Evolutionary conservation across 768 basidiomycete genomes (phyloP), one percentile per base, ranked within the genome.

Genomic region (Lactifluus piperatus): DNA sequence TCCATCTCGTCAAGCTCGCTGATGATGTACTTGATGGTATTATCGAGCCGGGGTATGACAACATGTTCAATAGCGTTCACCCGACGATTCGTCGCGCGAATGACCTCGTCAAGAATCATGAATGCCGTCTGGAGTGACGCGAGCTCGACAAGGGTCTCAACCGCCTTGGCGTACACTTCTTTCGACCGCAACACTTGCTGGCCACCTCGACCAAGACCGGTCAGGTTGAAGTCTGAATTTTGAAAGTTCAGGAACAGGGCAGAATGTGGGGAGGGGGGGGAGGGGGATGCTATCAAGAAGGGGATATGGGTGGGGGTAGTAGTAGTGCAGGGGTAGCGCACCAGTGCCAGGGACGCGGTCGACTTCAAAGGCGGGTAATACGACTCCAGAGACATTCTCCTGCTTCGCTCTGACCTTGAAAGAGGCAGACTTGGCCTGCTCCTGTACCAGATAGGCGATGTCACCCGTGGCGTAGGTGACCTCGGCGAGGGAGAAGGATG

Each of bases 1-100:
- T 99, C 97, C 94, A 97, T 97, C 73, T 99, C 97, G 67, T 98
- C 97, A 62, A 99, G 75, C 70, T 99, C 97, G 58, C 93, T 95
- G 68, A 93, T 80, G 70, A 99, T 97, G 71, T 97, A 99, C 68
- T 91, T 91, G 78, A 99, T 92, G 14, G 97, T 98, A 72, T 97
- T 97, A 47, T 98, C 95, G 51, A 99, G 75, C 45, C 88, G 81
- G 18, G 97, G 97, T 58, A 99, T 97, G 66, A 99, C 78, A 64
- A 99, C 85, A 70, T 99, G 93, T 67, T 99, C 97, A 64, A 99
- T 95, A 3, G 97, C 97, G 68, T 99, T 99, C 41, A 99, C 97
- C 63, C 97, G 85, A 52, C 97, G 89, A 72, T 98, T 99, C 37
- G 97, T 98, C n/a, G 94, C 93, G 48, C 92, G 89, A 68, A 99